phyloP scores from a whole-genome alignment of 768 basidiomycete genomes.

The Inosperma sp. region DNA sequence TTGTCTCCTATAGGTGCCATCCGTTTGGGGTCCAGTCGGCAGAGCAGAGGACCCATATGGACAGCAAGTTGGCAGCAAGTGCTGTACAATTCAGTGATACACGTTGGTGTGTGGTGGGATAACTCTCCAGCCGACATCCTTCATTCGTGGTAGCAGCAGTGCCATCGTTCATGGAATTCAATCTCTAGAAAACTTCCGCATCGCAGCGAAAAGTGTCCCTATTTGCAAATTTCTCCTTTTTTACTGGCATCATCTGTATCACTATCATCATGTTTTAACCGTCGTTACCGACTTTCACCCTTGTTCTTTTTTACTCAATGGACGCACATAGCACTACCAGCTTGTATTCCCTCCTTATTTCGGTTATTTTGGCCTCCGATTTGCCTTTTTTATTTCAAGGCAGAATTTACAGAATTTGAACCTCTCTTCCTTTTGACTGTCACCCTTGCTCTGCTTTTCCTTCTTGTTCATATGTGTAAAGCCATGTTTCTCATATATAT shows the following conservation, averaged over 20 bases:
- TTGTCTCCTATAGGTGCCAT: slow-evolving; percentile 61
- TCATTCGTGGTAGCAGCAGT: not conserved
- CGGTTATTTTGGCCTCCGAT: not conserved
- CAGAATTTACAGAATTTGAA: slow-evolving; percentile 2
- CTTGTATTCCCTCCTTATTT: not conserved
- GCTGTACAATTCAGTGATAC: slow-evolving; percentile 67
- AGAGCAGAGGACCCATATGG: slow-evolving; percentile 92
- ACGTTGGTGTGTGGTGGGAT: no score
- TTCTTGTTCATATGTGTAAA: slow-evolving; percentile 3
- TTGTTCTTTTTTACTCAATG: not conserved
- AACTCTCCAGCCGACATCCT: not conserved
- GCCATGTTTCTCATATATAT: slow-evolving; percentile 1
- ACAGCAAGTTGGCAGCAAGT: slow-evolving; percentile 53
- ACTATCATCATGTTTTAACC: slow-evolving; percentile 5
- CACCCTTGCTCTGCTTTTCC: slow-evolving; percentile 1
- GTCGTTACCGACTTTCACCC: not conserved
- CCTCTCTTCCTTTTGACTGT: slow-evolving; percentile 4
- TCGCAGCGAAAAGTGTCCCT: not conserved
- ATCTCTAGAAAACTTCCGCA: slow-evolving; percentile 5
- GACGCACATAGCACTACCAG: not conserved
- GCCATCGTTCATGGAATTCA: not conserved
- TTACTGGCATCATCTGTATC: slow-evolving; percentile 6
- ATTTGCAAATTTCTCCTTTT: not conserved
- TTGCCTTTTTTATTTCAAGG: not conserved
- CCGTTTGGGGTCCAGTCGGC: slow-evolving; percentile 94